Evolutionary conservation across 2,329 filamentous ascomycete genomes (phyloP).

Genomic region (Paradendryphiella salina): DNA sequence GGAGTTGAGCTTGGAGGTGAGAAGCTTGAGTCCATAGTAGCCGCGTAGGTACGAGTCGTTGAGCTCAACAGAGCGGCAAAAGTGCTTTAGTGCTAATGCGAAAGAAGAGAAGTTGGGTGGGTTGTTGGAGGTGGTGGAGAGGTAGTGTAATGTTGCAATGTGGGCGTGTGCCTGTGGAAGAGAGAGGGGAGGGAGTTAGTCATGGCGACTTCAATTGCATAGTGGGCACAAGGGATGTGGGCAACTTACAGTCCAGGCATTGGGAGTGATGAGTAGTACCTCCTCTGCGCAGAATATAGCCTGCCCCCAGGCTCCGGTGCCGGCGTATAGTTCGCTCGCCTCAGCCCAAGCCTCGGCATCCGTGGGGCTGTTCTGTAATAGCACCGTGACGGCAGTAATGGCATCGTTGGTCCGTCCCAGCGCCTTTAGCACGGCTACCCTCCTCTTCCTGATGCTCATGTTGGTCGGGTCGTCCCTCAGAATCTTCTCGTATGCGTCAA

Average conservation of each 20-base stretch:
- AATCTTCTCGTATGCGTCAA: slow-evolving; percentile 77
- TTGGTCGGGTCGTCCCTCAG: slow-evolving; percentile 75
- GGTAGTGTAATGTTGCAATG: slow-evolving; percentile 79
- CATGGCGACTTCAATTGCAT: neutral
- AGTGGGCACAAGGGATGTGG: slow-evolving; percentile 9
- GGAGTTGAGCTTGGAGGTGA: slow-evolving; percentile 51
- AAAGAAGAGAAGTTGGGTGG: slow-evolving; percentile 51
- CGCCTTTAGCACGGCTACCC: slow-evolving; percentile 76
- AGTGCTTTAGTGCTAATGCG: slow-evolving; percentile 77
- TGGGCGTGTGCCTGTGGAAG: slow-evolving; percentile 79
- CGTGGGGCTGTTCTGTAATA: slow-evolving; percentile 82
- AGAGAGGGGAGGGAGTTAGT: slow-evolving; percentile 5
- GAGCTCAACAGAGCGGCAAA: slow-evolving; percentile 87
- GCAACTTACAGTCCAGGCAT: slow-evolving; percentile 85
- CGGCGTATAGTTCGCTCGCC: slow-evolving; percentile 81
- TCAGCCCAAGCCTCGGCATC: slow-evolving; percentile 95
- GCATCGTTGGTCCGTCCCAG: slow-evolving; percentile 73
- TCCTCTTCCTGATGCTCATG: slow-evolving; percentile 81
- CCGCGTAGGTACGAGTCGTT: slow-evolving; percentile 91
- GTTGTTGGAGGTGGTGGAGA: slow-evolving; percentile 54
- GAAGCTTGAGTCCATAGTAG: slow-evolving; percentile 86
- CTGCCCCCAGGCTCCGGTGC: slow-evolving; percentile 76
- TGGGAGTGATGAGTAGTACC: slow-evolving; percentile 80
- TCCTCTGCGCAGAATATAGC: slow-evolving; percentile 89
- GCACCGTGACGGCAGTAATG: slow-evolving; percentile 69